Conservation (phyloP, 305 asterid species). For the Plantago coronopus region DNA sequence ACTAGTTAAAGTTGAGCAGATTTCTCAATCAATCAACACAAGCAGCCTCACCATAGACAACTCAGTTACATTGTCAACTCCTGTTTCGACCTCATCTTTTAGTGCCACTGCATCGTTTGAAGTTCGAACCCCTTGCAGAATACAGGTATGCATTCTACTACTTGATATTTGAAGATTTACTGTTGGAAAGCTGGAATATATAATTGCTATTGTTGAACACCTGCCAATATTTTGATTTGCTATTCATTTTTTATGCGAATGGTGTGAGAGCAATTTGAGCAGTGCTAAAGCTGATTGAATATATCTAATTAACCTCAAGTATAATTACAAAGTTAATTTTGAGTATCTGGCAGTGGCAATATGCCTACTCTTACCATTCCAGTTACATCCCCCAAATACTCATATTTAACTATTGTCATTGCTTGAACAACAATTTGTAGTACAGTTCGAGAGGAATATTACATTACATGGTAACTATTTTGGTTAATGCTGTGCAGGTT, state of each 20-base stretch:
- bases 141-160: constrained; percentile 47
- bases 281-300: not conserved
- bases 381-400: not conserved
- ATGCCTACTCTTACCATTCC: not conserved
- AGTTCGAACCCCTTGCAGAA: constrained; percentile 80
- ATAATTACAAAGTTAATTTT: too few relatives aligned
- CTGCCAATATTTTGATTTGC: not conserved
- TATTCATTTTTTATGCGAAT: not conserved
- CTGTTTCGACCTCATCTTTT: constrained; percentile 59
- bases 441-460: not conserved
- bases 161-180: not conserved
- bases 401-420: not conserved
- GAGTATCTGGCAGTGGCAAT: too few relatives aligned
- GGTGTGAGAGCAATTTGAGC: not conserved
- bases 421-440: too few relatives aligned
- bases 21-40: constrained; percentile 63
- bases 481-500: constrained; percentile 42
- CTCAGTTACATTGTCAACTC: constrained; percentile 56
- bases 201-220: not conserved
- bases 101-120: constrained; percentile 85
- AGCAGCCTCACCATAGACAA: constrained; percentile 67
- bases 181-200: constrained; percentile 1
- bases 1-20: constrained; percentile 79
- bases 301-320: too few relatives aligned
- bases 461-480: not conserved